These are phyloP conservation scores for Stentor coeruleus DNA, from an alignment of 73 alveolate genomes.

Conservation along the genomic window DNA sequence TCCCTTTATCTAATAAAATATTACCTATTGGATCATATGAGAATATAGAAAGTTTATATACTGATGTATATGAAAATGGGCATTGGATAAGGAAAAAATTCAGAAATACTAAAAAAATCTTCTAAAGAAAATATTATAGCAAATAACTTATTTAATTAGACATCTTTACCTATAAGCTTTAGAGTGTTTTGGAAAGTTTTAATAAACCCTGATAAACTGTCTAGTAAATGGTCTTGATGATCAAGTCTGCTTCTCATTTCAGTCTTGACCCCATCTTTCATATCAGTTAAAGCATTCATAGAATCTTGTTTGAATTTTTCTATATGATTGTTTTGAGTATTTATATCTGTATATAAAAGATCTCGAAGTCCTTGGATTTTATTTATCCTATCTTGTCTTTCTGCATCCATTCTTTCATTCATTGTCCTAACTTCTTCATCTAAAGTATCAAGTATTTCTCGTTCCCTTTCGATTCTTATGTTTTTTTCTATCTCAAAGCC, in stretches of 20 bases:
- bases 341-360: conserved; percentile 62
- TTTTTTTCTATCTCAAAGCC: conserved; percentile 59
- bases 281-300: conserved; percentile 55
- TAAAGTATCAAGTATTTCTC: conserved; percentile 53
- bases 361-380: conserved; percentile 72
- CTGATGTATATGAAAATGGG: too few species aligned
- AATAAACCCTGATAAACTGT: conserved; percentile 68
- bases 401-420: conserved; percentile 63
- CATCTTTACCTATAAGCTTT: conserved; percentile 88
- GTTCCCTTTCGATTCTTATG: conserved; percentile 54
- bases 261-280: conserved; percentile 65
- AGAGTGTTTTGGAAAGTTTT: conserved; percentile 83
- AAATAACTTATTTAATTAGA: too few species aligned
- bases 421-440: conserved; percentile 61
- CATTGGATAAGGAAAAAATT: too few species aligned
- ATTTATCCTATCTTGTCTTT: conserved; percentile 57
- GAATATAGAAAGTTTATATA: too few species aligned
- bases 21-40: too few species aligned
- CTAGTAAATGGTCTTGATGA: conserved; percentile 78
- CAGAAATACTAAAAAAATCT: too few species aligned
- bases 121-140: too few species aligned
- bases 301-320: conserved; percentile 68
- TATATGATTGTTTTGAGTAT: conserved; percentile 60
- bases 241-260: conserved; percentile 78
- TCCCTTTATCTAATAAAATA: too few species aligned